Base-by-base conservation (phyloP, 2,329 filamentous ascomycete species). In the Nothopassalora personata region DNA sequence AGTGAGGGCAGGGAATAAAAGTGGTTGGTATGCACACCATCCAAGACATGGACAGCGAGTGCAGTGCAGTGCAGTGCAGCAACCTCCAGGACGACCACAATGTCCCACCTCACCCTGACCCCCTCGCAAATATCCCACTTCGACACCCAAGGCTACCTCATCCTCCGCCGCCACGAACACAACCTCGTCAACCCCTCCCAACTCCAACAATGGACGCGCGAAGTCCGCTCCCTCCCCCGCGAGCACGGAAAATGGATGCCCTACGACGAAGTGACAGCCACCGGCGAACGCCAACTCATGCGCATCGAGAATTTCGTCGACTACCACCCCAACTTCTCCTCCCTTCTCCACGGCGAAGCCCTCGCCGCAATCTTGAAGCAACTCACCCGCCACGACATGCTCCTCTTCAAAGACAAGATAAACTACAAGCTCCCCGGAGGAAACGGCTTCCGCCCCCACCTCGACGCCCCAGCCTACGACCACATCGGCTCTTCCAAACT, bases 391-490 rank as follows among this genome's bases (percentile, higher is more conserved):
- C 73, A 75, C 53, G 69, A 74, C 5, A 76, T 77, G 73, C 58
- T 75, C 18, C 68, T 77, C 0, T 77, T 77, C 68, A 77, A 77
- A 47, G 74, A 77, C 57, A 77, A 77, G 64, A 76, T 77, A 54
- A 76, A 76, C 60, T 76, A 77, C 63, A 76, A 77, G 59, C 66
- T 75, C 6, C 68, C 74, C 1, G 74, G 72, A n/a, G 75, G 74
- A 58, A 74, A 73, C 66, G 74, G 75, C 18, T 77, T 77, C 62
- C 67, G 66, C 31, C 73, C 75, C 6, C 75, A 76, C 57, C 71
- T 77, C 49, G 75, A 77, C 52, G 73, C 75, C 7, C 73, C 72
- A 30, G 75, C 75, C 3, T 77, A 77, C 59, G 74, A 73, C 9
- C 75, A 77, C 54, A 73, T 77, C 46, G 74, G 73, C 52, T 64